phyloP scores from a whole-genome alignment of 2,329 filamentous ascomycete genomes.

The Chaetoscypha palmicola region DNA sequence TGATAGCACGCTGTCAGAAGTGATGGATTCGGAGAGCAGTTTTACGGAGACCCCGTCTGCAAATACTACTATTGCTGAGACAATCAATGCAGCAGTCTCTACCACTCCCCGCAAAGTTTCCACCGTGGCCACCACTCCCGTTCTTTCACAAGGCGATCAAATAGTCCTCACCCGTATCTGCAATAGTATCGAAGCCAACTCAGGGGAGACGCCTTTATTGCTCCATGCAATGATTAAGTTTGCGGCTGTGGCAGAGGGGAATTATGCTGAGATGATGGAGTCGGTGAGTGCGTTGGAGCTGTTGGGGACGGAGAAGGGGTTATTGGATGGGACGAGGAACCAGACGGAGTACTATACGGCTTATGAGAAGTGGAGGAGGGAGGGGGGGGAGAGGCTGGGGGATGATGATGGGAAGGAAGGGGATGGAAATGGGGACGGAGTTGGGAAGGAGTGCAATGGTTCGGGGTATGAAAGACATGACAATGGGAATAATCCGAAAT shows the following conservation, averaged over 20 bases:
- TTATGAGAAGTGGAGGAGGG: not conserved
- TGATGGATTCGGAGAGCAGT: too few relatives aligned
- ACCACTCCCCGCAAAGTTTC: not conserved
- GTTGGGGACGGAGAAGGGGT: not conserved
- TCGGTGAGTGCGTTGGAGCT: not conserved
- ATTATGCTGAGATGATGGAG: not conserved
- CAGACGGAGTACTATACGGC: not conserved
- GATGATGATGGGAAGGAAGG: not conserved
- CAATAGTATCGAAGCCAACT: not conserved
- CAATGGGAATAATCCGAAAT: too few relatives aligned
- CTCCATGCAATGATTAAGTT: not conserved
- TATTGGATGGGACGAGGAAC: not conserved
- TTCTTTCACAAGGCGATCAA: too few relatives aligned
- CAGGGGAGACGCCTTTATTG: not conserved
- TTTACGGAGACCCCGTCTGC: not conserved
- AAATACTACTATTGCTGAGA: not conserved
- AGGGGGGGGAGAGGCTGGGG: not conserved
- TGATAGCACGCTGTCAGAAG: too few relatives aligned
- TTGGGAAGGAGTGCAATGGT: too few relatives aligned
- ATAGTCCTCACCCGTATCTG: too few relatives aligned
- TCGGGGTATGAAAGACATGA: too few relatives aligned
- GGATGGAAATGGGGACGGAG: not conserved
- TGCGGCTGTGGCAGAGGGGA: not conserved
- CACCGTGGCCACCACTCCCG: too few relatives aligned
- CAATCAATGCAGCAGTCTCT: not conserved